phyloP scores from a whole-genome alignment of 768 basidiomycete genomes.

The Collybia sp. region DNA sequence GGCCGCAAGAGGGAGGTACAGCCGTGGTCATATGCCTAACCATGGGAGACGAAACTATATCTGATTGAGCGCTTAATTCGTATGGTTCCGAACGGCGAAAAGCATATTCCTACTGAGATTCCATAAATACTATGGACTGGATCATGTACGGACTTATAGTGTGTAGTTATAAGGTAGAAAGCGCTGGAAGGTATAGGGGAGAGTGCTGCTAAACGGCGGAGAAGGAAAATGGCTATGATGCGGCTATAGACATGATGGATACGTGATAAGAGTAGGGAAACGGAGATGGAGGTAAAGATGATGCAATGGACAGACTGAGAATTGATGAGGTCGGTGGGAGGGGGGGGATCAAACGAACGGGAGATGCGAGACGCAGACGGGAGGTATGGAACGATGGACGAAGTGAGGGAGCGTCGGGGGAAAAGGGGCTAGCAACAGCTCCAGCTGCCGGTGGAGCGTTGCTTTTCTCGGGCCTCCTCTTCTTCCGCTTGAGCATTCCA shows the following conservation, averaged over 20 bases:
- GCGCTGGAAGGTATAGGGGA: slow-evolving; percentile 21
- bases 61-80: neutral
- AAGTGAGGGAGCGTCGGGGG: slow-evolving; percentile 10
- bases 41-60: slow-evolving; percentile 1
- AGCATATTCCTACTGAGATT: slow-evolving; percentile 9
- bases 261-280: slow-evolving; percentile 6
- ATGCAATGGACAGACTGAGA: slow-evolving; percentile 8
- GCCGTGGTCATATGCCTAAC: neutral
- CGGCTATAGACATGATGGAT: slow-evolving; percentile 15
- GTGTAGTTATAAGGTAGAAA: slow-evolving; percentile 42
- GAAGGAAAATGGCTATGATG: slow-evolving; percentile 8
- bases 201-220: slow-evolving; percentile 12
- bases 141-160: slow-evolving; percentile 31
- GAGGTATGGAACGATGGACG: slow-evolving; percentile 22
- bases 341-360: slow-evolving; percentile 4
- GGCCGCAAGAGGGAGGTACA: neutral
- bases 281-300: slow-evolving; percentile 12
- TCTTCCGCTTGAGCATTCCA: slow-evolving; percentile 81
- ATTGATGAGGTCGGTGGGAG: slow-evolving; percentile 11
- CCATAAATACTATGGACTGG: slow-evolving; percentile 19
- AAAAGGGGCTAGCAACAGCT: slow-evolving; percentile 56
- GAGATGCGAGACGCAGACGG: slow-evolving; percentile 1
- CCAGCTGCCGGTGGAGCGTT: slow-evolving; percentile 52
- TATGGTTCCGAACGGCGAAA: neutral
- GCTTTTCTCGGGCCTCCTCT: slow-evolving; percentile 63